phyloP scores from a whole-genome alignment of 805 yeast species.

The Pichia phayaonensis region DNA sequence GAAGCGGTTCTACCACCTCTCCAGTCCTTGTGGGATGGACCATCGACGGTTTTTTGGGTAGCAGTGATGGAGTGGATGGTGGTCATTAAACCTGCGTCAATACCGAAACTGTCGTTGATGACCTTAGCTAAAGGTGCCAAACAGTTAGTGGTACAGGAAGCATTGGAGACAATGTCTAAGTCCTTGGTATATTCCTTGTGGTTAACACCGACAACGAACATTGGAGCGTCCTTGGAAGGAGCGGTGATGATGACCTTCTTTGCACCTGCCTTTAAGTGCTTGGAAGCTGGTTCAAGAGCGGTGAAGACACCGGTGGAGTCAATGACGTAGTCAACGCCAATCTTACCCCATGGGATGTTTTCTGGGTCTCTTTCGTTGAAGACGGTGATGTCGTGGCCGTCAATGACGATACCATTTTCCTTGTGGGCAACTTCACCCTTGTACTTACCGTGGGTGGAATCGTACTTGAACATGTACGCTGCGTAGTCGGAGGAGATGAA shows the following conservation, averaged over 20 bases:
- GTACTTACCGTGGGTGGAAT: constrained; percentile 86
- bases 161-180: constrained; percentile 75
- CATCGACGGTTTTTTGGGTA: constrained; percentile 93
- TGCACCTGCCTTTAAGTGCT: constrained; percentile 87
- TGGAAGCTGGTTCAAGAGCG: constrained; percentile 68
- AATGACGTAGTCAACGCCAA: constrained; percentile 77
- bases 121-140: constrained; percentile 92
- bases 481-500: constrained; percentile 87
- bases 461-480: constrained; percentile 92
- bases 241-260: constrained; percentile 93
- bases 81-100: constrained; percentile 91
- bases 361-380: constrained; percentile 83
- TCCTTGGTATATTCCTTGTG: constrained; percentile 70
- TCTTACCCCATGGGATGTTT: constrained; percentile 79
- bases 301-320: constrained; percentile 96
- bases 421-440: constrained; percentile 60
- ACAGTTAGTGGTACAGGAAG: constrained; percentile 95
- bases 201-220: constrained; percentile 92
- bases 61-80: constrained; percentile 95
- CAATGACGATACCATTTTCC: constrained; percentile 55
- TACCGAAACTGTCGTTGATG: constrained; percentile 76
- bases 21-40: constrained; percentile 97
- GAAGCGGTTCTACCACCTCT: constrained; percentile 97
- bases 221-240: constrained; percentile 90
- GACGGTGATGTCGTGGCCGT: constrained; percentile 59